A percentile compares a stretch with the other conserved stretches of the same genome.
Evolutionary conservation across 352 stramenopile species (phyloP).

Genomic region (Pythium dissimile): DNA sequence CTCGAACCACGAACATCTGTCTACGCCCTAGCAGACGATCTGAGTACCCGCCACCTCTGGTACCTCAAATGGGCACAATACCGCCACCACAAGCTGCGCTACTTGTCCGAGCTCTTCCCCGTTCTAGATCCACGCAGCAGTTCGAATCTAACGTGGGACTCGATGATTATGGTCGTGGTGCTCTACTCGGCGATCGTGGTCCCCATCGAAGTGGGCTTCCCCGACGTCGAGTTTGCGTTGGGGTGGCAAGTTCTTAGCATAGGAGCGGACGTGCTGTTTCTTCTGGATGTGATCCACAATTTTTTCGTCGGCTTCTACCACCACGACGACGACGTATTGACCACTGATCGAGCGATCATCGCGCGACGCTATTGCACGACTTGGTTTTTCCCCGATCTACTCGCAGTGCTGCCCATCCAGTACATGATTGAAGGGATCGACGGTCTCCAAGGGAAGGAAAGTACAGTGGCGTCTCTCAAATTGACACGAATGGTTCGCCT

Average conservation of each 20-base stretch:
- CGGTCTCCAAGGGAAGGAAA: constrained; percentile 18
- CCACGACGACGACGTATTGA: constrained; percentile 60
- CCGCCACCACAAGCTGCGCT: constrained; percentile 34
- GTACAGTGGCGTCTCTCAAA: constrained; percentile 58
- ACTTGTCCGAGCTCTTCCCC: constrained; percentile 37
- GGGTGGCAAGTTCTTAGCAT: constrained; percentile 27
- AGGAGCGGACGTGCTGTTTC: constrained; percentile 48
- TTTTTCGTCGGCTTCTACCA: constrained; percentile 69
- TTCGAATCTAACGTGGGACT: constrained; percentile 58
- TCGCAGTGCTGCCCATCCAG: constrained; percentile 51
- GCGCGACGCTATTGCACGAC: constrained; percentile 47
- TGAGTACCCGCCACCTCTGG: constrained; percentile 24
- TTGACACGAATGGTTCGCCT: constrained; percentile 61
- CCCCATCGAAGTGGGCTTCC: constrained; percentile 69
- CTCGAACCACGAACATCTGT: constrained; percentile 34
- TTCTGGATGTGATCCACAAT: constrained; percentile 65
- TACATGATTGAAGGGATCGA: constrained; percentile 33
- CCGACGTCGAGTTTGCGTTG: constrained; percentile 39
- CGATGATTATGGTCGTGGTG: constrained; percentile 66
- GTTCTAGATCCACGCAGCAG: constrained; percentile 58
- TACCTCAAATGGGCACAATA: constrained; percentile 34
- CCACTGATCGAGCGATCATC: constrained; percentile 39
- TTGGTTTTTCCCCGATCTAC: constrained; percentile 56
- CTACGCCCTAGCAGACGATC: constrained; percentile 23
- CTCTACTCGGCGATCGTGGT: constrained; percentile 74